A percentile compares a stretch with the other conserved stretches of the same genome.
phyloP scores from a whole-genome alignment of 352 stramenopile genomes.

The Globisporangium emineosum region DNA sequence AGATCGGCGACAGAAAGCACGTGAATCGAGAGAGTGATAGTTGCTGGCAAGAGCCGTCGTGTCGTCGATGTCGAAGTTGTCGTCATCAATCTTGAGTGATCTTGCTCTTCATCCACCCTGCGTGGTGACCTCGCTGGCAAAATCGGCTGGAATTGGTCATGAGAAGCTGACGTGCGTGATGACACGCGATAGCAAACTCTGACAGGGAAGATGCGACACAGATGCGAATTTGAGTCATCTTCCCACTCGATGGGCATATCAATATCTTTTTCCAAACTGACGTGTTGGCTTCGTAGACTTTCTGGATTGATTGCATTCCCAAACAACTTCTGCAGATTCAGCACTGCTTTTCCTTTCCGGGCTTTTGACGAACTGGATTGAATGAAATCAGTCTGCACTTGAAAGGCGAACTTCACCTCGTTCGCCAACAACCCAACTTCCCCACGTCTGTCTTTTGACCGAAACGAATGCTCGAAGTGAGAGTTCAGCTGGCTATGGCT shows the following conservation, averaged over 20 bases:
- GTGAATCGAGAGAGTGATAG: conserved; percentile 3
- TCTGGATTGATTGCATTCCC: background rate
- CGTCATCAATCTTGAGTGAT: background rate
- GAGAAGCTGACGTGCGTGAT: background rate
- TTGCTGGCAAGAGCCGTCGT: conserved; percentile 8
- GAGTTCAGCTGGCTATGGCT: conserved; percentile 39
- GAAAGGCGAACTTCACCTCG: conserved; percentile 22
- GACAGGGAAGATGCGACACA: conserved; percentile 4
- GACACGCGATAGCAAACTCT: conserved; percentile 12
- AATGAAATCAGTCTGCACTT: conserved; percentile 26
- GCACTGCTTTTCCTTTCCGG: conserved; percentile 20
- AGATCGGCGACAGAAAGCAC: conserved; percentile 10
- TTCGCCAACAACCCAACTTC: conserved; percentile 11
- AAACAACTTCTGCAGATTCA: conserved; percentile 19
- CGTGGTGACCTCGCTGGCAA: background rate
- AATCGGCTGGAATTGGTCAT: background rate
- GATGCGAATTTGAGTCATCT: no score
- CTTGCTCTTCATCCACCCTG: background rate
- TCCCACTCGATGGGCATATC: conserved; percentile 15
- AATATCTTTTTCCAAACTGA: background rate
- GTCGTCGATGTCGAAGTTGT: conserved; percentile 7
- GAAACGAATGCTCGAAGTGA: conserved; percentile 33
- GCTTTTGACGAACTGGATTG: conserved; percentile 15
- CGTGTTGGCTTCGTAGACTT: background rate
- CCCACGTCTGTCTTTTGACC: conserved; percentile 4